Percentiles rank a stretch among this genome's conserved stretches.
These are phyloP conservation scores for Apiosordaria backusii DNA, from an alignment of 495 filamentous ascomycete species.

Conservation along the genomic window DNA sequence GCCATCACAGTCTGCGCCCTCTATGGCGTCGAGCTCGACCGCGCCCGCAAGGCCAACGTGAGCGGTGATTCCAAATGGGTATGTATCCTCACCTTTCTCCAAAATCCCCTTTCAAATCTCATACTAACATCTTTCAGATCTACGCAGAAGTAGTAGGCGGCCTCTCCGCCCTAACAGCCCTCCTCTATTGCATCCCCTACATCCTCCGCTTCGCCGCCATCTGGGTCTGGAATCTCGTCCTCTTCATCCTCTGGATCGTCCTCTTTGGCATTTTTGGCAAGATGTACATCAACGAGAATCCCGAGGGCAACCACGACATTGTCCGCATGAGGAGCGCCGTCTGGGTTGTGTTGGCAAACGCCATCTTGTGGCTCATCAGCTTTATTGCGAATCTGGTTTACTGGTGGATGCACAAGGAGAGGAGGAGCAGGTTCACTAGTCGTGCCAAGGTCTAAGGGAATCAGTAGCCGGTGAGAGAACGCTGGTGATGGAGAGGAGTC, in stretches of 20 bases:
- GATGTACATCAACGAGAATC: conserved; percentile 68
- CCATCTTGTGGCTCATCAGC: conserved; percentile 67
- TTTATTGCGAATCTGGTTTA: conserved; percentile 40
- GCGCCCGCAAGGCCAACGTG: conserved; percentile 49
- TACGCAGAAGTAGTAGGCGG: conserved; percentile 66
- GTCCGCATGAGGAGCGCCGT: conserved; percentile 80
- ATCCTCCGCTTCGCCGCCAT: conserved; percentile 50
- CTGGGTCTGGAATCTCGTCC: conserved; percentile 66
- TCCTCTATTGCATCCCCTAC: conserved; percentile 60
- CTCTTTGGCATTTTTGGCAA: conserved; percentile 80
- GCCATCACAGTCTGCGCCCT: conserved; percentile 73
- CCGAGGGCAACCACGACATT: conserved; percentile 56
- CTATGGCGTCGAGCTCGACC: conserved; percentile 67
- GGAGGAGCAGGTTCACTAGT: conserved; percentile 46
- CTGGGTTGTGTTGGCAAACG: conserved; percentile 74
- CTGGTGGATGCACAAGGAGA: conserved; percentile 43
- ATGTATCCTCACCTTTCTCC: conserved; percentile 18
- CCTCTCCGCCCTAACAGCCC: conserved; percentile 57
- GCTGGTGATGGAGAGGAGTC: too few species aligned
- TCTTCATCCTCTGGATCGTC: conserved; percentile 73
- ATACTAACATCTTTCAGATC: conserved; percentile 37
- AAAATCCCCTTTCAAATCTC: background rate
- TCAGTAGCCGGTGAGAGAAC: background rate
- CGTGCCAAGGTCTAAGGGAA: conserved; percentile 42
- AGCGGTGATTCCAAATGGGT: conserved; percentile 66